These are phyloP conservation scores for Penicillium diatomitis DNA, from an alignment of 495 filamentous ascomycete genomes.

Conservation along the genomic window DNA sequence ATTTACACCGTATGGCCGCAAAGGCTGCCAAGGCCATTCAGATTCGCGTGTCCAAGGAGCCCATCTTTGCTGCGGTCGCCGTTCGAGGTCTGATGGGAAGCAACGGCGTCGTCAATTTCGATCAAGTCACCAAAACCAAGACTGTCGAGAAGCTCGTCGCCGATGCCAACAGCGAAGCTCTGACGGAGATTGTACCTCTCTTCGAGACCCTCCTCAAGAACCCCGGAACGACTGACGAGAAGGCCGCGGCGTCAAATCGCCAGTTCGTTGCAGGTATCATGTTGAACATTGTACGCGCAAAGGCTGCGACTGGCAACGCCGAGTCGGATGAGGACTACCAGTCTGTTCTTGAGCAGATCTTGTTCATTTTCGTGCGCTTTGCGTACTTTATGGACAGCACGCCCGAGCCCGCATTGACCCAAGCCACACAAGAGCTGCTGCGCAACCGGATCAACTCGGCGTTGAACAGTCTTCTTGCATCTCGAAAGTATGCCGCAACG, in stretches of 20 bases:
- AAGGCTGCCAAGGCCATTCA: constrained; percentile 63
- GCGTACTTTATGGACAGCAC: constrained; percentile 31
- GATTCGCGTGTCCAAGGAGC: constrained; percentile 52
- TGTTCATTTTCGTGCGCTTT: constrained; percentile 34
- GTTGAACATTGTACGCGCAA: constrained; percentile 34
- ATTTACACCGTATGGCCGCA: constrained; percentile 70
- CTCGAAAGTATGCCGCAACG: constrained; percentile 42
- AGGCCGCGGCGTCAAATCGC: constrained; percentile 35
- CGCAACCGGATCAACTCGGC: constrained; percentile 56
- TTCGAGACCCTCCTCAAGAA: constrained; percentile 32
- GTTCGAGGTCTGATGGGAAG: constrained; percentile 58
- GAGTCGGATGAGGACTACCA: constrained; percentile 25
- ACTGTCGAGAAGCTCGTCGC: constrained; percentile 69
- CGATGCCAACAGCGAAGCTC: constrained; percentile 43
- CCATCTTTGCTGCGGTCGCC: constrained; percentile 48
- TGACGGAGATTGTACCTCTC: constrained; percentile 32
- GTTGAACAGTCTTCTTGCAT: constrained; percentile 60
- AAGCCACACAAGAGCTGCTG: constrained; percentile 57
- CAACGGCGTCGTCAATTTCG: constrained; percentile 68
- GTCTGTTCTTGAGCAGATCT: constrained; percentile 28
- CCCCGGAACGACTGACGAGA: constrained; percentile 34
- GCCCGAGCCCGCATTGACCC: constrained; percentile 41
- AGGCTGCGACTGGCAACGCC: constrained; percentile 23
- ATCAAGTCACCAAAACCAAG: constrained; percentile 80
- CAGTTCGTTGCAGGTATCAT: constrained; percentile 42